These are phyloP conservation scores for Picea mariana DNA, from an alignment of 83 land plant species.

Conservation along the genomic window DNA sequence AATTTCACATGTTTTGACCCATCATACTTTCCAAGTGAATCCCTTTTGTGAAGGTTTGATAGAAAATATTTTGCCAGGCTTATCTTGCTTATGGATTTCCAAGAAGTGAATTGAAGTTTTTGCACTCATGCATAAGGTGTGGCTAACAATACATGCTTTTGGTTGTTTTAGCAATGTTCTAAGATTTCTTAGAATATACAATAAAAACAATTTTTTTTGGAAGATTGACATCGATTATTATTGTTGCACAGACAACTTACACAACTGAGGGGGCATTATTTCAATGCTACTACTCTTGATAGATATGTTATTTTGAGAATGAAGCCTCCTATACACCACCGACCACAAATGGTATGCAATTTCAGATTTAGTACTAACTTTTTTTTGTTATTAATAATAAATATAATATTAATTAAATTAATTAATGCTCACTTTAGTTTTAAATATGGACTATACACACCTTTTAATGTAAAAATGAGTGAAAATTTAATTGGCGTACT, in stretches of 20 bases:
- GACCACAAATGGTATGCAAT: slow-evolving; percentile 79
- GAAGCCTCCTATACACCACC: slow-evolving; percentile 76
- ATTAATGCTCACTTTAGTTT: too few species aligned
- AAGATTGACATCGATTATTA: background rate
- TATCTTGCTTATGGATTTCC: slow-evolving; percentile 93
- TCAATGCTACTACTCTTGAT: slow-evolving; percentile 85
- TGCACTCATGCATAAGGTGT: slow-evolving; percentile 87
- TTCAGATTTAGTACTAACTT: background rate
- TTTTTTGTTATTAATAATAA: too few species aligned
- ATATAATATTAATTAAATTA: too few species aligned
- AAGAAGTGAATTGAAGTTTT: slow-evolving; percentile 78
- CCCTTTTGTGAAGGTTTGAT: too few species aligned
- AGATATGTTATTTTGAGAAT: slow-evolving; percentile 65
- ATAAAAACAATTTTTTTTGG: background rate
- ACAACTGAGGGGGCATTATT: slow-evolving; percentile 78
- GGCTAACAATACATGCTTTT: background rate
- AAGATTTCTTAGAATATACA: background rate
- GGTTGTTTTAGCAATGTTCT: background rate
- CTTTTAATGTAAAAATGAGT: too few species aligned
- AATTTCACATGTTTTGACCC: too few species aligned
- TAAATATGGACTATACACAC: too few species aligned
- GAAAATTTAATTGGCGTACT: too few species aligned
- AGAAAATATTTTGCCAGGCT: too few species aligned
- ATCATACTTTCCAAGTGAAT: too few species aligned
- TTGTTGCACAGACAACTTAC: slow-evolving; percentile 67